These are phyloP conservation scores for Xylaria digitata DNA, from an alignment of 2,329 filamentous ascomycete genomes.

Conservation along the genomic window DNA sequence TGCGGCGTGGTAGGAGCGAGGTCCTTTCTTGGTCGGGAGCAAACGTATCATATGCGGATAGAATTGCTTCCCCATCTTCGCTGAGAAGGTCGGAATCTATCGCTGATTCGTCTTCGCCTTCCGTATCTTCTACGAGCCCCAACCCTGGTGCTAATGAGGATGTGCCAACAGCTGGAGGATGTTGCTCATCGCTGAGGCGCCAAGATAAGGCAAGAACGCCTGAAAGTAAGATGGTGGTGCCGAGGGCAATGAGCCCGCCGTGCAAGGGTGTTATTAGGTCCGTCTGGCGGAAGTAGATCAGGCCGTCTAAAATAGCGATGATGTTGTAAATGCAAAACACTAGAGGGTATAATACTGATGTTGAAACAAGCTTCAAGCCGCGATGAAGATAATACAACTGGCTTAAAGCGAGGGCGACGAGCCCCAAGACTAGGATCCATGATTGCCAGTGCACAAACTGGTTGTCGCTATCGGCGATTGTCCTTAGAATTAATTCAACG, in stretches of 20 bases:
- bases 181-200: conserved; percentile 85
- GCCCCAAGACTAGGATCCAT: conserved; percentile 86
- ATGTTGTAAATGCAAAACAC: conserved; percentile 99
- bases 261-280: conserved; percentile 80
- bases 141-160: conserved; percentile 84
- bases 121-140: conserved; percentile 78
- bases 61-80: conserved; percentile 55
- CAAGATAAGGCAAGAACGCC: conserved; percentile 94
- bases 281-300: conserved; percentile 96
- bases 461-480: conserved; percentile 85
- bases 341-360: conserved; percentile 93
- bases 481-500: conserved; percentile 90
- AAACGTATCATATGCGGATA: conserved; percentile 62
- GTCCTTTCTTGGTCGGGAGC: conserved; percentile 53
- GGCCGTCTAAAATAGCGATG: conserved; percentile 93
- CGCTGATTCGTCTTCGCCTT: conserved; percentile 69
- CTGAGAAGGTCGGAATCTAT: conserved; percentile 61
- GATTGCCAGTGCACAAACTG: conserved; percentile 97
- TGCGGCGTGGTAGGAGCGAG: conserved; percentile 56
- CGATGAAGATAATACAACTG: conserved; percentile 96
- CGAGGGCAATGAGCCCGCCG: conserved; percentile 84
- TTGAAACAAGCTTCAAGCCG: conserved; percentile 93
- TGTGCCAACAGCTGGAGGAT: conserved; percentile 68
- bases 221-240: conserved; percentile 84
- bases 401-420: conserved; percentile 83